Conservation (phyloP, 164 flowering plant species). For the Echeveria elegans region DNA sequence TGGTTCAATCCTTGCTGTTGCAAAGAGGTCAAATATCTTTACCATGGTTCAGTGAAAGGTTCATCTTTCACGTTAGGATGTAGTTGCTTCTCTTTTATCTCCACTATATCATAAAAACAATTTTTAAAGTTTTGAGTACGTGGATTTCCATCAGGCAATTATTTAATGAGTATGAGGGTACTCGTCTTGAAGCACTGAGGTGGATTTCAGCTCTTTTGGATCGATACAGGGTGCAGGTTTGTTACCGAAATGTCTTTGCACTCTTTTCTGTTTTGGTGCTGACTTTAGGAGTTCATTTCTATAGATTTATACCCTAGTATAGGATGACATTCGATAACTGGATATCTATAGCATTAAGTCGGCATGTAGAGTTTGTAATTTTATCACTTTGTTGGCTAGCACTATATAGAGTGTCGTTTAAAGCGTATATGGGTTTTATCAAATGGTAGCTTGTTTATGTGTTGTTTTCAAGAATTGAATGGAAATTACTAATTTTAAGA, state of each 20-base stretch:
- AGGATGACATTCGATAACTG: no score
- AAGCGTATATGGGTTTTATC: no score
- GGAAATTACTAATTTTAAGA: no score
- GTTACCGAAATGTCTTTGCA: background rate
- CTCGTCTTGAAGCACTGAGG: slow-evolving; percentile 83
- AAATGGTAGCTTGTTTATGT: no score
- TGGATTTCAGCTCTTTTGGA: slow-evolving; percentile 85
- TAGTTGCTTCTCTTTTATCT: background rate
- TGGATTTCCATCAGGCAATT: slow-evolving; percentile 49
- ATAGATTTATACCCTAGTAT: no score
- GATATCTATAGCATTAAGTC: no score
- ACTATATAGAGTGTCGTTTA: no score
- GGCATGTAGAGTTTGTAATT: no score
- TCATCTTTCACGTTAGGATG: background rate
- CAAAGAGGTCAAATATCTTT: slow-evolving; percentile 54
- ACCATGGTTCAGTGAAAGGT: background rate
- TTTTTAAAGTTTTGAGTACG: slow-evolving; percentile 8
- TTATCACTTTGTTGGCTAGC: no score
- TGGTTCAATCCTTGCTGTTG: slow-evolving; percentile 84
- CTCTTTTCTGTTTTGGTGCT: no score
- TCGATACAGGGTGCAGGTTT: slow-evolving; percentile 76
- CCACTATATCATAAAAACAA: background rate
- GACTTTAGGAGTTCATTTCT: no score
- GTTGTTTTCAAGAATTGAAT: no score
- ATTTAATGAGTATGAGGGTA: slow-evolving; percentile 80